These are phyloP conservation scores for Torrubiella hemipterigena DNA, from an alignment of 2,329 filamentous ascomycete genomes.

Conservation along the genomic window DNA sequence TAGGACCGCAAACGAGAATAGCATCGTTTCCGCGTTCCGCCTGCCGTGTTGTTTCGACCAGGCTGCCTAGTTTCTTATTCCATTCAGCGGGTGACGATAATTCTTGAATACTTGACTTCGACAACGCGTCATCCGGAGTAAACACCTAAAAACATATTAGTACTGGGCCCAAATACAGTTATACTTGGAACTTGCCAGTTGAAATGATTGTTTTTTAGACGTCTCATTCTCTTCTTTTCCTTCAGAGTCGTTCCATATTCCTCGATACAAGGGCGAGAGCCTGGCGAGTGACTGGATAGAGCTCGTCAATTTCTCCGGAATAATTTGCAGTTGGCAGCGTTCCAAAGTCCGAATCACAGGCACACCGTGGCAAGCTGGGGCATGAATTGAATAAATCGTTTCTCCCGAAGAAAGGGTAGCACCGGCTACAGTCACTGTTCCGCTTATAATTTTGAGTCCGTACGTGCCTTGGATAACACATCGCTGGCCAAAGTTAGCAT, in stretches of 20 bases:
- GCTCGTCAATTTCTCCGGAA: conserved; percentile 31
- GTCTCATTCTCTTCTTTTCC: conserved; percentile 9
- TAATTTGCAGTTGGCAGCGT: too few relatives aligned
- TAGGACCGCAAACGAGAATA: conserved; percentile 55
- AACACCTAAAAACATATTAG: conserved; percentile 32
- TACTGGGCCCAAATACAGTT: conserved; percentile 9
- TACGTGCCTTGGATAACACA: conserved; percentile 57
- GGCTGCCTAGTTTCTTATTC: conserved; percentile 45
- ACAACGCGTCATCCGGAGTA: conserved; percentile 39
- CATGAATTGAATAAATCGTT: conserved; percentile 44
- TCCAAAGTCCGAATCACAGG: conserved; percentile 49
- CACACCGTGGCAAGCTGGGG: conserved; percentile 57
- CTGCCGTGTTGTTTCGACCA: conserved; percentile 17
- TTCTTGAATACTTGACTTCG: conserved; percentile 36
- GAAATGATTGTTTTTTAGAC: conserved; percentile 26
- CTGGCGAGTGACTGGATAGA: conserved; percentile 40
- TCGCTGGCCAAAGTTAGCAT: conserved; percentile 29
- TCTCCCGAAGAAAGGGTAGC: conserved; percentile 42
- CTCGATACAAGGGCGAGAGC: conserved; percentile 54
- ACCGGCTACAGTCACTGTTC: conserved; percentile 53
- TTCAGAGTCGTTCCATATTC: conserved; percentile 47
- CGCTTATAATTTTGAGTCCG: conserved; percentile 47
- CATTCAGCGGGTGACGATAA: conserved; percentile 45
- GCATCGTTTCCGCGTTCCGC: conserved; percentile 23
- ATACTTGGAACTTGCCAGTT: conserved; percentile 29